Evolutionary conservation across 495 filamentous ascomycete genomes (phyloP).

Genomic region (Neurospora hispaniola): DNA sequence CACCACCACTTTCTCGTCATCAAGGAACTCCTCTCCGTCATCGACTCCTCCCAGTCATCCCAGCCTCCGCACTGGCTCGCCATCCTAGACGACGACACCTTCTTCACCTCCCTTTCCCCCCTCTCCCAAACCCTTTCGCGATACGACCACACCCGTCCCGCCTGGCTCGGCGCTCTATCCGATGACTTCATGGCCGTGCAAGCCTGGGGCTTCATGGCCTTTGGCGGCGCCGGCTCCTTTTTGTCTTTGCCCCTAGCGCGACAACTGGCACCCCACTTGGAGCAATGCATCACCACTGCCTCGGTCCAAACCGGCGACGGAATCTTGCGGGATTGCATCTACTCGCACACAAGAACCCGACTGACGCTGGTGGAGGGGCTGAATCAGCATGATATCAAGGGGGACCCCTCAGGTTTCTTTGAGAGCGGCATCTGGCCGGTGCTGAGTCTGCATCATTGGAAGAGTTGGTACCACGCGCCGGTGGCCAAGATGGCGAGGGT

Average conservation of each 20-base stretch:
- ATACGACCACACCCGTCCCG: slow-evolving; percentile 40
- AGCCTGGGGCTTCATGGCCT: slow-evolving; percentile 54
- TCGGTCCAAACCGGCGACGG: slow-evolving; percentile 46
- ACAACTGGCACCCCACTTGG: slow-evolving; percentile 41
- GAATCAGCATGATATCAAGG: slow-evolving; percentile 52
- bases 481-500: slow-evolving; percentile 50
- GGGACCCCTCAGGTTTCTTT: slow-evolving; percentile 51
- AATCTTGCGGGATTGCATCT: slow-evolving; percentile 52
- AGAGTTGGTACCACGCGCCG: slow-evolving; percentile 38
- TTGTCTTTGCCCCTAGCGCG: slow-evolving; percentile 49
- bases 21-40: slow-evolving; percentile 40
- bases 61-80: slow-evolving; percentile 47
- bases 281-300: slow-evolving; percentile 42
- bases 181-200: slow-evolving; percentile 51
- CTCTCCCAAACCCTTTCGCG: slow-evolving; percentile 34
- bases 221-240: slow-evolving; percentile 60
- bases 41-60: slow-evolving; percentile 18
- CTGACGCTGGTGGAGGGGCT: slow-evolving; percentile 49
- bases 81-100: slow-evolving; percentile 65
- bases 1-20: slow-evolving; percentile 57
- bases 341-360: slow-evolving; percentile 41
- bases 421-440: slow-evolving; percentile 45
- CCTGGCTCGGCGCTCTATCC: slow-evolving; percentile 53
- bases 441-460: slow-evolving; percentile 57
- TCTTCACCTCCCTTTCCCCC: slow-evolving; percentile 53